Evolutionary conservation across 177 flowering plant genomes (phyloP).

Genomic region (Vitis hybrid): DNA sequence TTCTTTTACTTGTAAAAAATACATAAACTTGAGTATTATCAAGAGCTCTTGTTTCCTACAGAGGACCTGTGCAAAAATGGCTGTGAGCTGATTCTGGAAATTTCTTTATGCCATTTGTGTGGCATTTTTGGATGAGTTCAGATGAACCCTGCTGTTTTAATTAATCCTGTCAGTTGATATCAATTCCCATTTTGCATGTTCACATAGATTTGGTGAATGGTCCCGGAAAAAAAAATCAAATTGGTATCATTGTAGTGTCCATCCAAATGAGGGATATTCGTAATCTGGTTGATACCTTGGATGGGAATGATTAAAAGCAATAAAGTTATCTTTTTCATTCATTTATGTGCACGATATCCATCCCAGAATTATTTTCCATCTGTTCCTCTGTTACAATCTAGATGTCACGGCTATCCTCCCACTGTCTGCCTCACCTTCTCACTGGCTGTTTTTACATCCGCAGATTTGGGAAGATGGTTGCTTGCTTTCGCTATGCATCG

Average conservation of each 20-base stretch:
- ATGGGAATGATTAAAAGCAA: background rate
- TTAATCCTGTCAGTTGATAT: background rate
- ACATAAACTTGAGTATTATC: background rate
- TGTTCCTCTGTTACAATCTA: background rate
- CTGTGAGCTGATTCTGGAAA: background rate
- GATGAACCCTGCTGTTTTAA: background rate
- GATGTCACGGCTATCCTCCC: background rate
- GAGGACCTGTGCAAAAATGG: background rate
- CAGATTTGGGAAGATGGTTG: conserved; percentile 97
- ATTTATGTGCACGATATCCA: background rate
- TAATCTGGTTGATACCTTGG: background rate
- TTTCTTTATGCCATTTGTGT: background rate
- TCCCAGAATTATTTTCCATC: background rate
- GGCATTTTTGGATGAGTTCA: conserved; percentile 1
- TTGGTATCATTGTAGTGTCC: background rate
- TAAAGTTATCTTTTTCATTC: background rate
- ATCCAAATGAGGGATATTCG: background rate
- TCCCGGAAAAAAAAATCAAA: background rate
- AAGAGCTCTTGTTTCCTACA: background rate
- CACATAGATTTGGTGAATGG: too few species aligned
- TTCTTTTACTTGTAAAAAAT: background rate
- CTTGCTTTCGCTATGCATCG: conserved; percentile 98
- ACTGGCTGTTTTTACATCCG: conserved; percentile 12
- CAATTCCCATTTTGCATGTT: background rate
- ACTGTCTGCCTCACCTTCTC: conserved; percentile 2